Percentiles rank a stretch among this genome's conserved stretches.
phyloP scores from a whole-genome alignment of 768 basidiomycete species.

The Pisolithus microcarpus region DNA sequence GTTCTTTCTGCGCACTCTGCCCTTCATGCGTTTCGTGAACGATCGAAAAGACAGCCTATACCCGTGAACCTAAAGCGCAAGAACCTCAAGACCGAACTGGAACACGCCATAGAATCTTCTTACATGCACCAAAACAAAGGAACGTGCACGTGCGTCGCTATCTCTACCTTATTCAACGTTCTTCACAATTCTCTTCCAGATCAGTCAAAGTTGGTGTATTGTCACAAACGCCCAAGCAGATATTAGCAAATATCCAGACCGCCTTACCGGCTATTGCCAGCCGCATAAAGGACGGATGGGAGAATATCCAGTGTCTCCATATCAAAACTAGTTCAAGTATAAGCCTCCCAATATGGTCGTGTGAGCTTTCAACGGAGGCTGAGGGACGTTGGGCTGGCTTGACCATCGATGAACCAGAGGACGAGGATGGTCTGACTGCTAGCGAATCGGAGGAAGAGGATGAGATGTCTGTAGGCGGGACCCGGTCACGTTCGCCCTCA shows the following conservation, averaged over 20 bases:
- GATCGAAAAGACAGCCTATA: slow-evolving; percentile 71
- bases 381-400: slow-evolving; percentile 27
- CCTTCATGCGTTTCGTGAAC: not conserved
- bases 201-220: slow-evolving; percentile 78
- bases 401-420: slow-evolving; percentile 8
- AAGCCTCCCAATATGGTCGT: slow-evolving; percentile 88
- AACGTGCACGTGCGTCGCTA: slow-evolving; percentile 72
- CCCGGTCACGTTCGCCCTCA: not conserved
- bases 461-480: not conserved
- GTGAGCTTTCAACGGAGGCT: slow-evolving; percentile 50
- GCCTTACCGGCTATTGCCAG: slow-evolving; percentile 71
- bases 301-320: slow-evolving; percentile 81
- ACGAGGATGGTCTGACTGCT: not conserved
- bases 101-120: slow-evolving; percentile 87
- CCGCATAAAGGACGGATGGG: slow-evolving; percentile 76
- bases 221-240: slow-evolving; percentile 65
- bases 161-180: not conserved
- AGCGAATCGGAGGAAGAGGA: not conserved
- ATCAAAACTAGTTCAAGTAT: slow-evolving; percentile 85
- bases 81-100: slow-evolving; percentile 87
- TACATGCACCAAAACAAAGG: slow-evolving; percentile 95
- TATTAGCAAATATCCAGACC: slow-evolving; percentile 68
- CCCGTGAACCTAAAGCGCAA: slow-evolving; percentile 86
- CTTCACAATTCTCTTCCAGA: slow-evolving; percentile 30
- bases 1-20: slow-evolving; percentile 1